phyloP scores from a whole-genome alignment of 176 grass and related monocot genomes.

The Cocos nucifera region DNA sequence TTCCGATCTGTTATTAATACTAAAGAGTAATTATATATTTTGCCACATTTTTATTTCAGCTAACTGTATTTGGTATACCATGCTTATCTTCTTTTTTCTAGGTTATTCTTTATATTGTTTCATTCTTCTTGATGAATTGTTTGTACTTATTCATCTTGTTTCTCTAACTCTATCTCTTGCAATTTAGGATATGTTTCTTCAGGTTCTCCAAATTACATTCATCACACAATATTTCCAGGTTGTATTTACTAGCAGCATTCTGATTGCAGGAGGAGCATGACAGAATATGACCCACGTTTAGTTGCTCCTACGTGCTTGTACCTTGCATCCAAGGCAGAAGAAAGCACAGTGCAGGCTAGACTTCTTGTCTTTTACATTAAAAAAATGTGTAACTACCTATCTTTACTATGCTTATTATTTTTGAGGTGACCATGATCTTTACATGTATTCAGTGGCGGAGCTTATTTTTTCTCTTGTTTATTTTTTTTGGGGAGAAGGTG shows the following conservation, averaged over 20 bases:
- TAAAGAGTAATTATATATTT: too few species aligned
- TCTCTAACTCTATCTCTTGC: too few species aligned
- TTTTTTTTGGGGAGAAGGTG: too few species aligned
- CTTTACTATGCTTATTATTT: slow-evolving; percentile 4
- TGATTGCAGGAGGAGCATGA: slow-evolving; percentile 69
- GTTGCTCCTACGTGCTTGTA: slow-evolving; percentile 95
- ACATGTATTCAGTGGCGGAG: neutral
- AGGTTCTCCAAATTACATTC: too few species aligned
- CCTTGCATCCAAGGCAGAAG: slow-evolving; percentile 94
- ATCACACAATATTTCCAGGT: neutral
- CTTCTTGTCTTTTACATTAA: slow-evolving; percentile 98
- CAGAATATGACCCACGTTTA: slow-evolving; percentile 81
- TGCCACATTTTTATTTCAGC: too few species aligned
- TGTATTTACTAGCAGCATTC: neutral
- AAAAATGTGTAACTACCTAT: slow-evolving; percentile 71
- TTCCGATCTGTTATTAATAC: too few species aligned
- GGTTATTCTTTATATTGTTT: too few species aligned
- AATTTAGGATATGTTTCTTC: too few species aligned
- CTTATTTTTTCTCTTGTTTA: neutral
- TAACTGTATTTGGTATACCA: too few species aligned
- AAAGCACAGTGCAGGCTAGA: slow-evolving; percentile 93
- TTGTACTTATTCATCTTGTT: too few species aligned
- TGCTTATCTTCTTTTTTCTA: too few species aligned
- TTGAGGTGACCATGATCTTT: neutral
- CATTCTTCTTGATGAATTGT: too few species aligned